These are phyloP conservation scores for Cardiospermum halicacabum DNA, from an alignment of 345 rosid genomes.

Conservation along the genomic window DNA sequence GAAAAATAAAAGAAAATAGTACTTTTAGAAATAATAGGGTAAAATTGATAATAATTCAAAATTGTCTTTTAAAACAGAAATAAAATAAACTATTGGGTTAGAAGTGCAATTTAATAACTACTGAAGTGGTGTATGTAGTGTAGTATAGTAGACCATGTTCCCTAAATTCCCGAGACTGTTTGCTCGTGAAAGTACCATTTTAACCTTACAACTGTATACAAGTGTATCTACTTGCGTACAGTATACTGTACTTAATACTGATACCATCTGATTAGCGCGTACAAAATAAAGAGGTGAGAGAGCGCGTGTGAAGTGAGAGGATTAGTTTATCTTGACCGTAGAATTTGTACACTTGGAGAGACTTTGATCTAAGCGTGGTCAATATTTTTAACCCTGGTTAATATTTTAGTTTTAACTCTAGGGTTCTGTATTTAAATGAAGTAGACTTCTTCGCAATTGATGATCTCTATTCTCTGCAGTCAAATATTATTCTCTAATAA, in stretches of 20 bases:
- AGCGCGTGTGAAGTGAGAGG: background rate
- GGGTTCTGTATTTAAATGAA: conserved; percentile 3
- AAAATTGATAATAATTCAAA: no score
- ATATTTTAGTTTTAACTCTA: background rate
- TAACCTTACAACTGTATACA: background rate
- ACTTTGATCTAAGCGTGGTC: background rate
- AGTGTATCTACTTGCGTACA: background rate
- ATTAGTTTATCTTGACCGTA: conserved; percentile 17
- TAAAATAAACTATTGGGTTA: no score
- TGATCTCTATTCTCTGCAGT: background rate
- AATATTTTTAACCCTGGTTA: background rate
- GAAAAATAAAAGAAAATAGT: no score
- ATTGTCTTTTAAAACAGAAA: no score
- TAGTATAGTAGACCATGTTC: no score
- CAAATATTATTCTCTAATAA: background rate
- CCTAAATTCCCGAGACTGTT: no score
- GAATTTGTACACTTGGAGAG: background rate
- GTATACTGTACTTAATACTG: no score
- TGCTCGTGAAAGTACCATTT: background rate
- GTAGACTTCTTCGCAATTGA: no score
- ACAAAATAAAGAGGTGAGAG: background rate
- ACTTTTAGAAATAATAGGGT: no score
- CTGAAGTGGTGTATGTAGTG: no score
- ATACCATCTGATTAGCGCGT: background rate
- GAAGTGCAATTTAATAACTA: no score